Percentiles rank a stretch among this genome's conserved stretches.
These are phyloP conservation scores for Beauveria bassiana DNA, from an alignment of 2,329 filamentous ascomycete genomes.

Conservation along the genomic window DNA sequence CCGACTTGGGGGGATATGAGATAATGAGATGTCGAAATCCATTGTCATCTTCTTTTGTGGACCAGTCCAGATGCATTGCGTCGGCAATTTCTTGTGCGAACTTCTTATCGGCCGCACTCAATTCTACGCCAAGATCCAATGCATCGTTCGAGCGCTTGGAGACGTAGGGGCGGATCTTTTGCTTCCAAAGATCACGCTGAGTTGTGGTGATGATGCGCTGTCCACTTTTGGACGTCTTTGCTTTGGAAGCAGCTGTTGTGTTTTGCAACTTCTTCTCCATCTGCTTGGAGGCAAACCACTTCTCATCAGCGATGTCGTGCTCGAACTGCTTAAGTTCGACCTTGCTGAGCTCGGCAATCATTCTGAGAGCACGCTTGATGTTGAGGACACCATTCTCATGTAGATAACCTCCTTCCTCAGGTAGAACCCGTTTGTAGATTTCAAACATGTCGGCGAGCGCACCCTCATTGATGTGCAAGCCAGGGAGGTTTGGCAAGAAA, in stretches of 20 bases:
- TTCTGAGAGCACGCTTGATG: conserved; percentile 64
- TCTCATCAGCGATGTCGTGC: conserved; percentile 76
- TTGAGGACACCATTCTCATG: conserved; percentile 94
- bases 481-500: conserved; percentile 93
- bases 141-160: conserved; percentile 56
- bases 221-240: conserved; percentile 44
- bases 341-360: conserved; percentile 78
- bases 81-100: conserved; percentile 84
- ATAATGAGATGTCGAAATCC: conserved; percentile 46
- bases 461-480: conserved; percentile 96
- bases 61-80: conserved; percentile 49
- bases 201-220: conserved; percentile 67
- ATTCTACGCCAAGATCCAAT: conserved; percentile 63
- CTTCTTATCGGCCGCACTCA: conserved; percentile 80
- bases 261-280: conserved; percentile 54
- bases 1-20: conserved; percentile 36
- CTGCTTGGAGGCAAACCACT: conserved; percentile 86
- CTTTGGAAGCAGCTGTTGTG: conserved; percentile 46
- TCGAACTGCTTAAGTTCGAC: conserved; percentile 94
- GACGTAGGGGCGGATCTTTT: conserved; percentile 74
- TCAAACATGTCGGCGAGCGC: conserved; percentile 95
- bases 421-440: conserved; percentile 86
- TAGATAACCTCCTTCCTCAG: conserved; percentile 85
- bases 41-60: conserved; percentile 48
- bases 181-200: conserved; percentile 76